These are phyloP conservation scores for Lantana camara DNA, from an alignment of 257 asterid genomes.

Conservation along the genomic window DNA sequence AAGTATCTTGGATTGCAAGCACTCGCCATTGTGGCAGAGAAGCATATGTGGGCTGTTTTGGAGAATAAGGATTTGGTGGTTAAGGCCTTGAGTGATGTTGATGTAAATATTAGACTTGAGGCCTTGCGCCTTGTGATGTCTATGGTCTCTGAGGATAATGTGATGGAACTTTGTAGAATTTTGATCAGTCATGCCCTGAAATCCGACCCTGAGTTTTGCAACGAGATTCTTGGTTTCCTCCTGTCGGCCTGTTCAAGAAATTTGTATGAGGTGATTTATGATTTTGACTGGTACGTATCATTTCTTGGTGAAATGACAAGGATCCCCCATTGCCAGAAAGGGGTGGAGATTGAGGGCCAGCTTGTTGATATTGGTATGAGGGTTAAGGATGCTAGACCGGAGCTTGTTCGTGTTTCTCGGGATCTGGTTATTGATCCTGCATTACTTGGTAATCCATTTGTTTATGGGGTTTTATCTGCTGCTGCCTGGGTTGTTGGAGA, in stretches of 20 bases:
- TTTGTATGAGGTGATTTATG: conserved; percentile 70
- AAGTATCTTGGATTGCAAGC: conserved; percentile 91
- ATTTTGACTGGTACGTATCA: conserved; percentile 89
- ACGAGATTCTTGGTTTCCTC: conserved; percentile 79
- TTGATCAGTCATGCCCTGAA: conserved; percentile 81
- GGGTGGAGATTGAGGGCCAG: conserved; percentile 75
- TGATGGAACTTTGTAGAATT: conserved; percentile 74
- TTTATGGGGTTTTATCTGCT: conserved; percentile 76
- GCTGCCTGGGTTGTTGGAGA: conserved; percentile 95
- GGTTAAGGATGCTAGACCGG: conserved; percentile 88
- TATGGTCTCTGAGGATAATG: conserved; percentile 88
- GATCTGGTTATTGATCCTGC: conserved; percentile 93
- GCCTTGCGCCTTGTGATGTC: conserved; percentile 87
- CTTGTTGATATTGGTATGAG: conserved; percentile 91
- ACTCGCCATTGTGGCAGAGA: conserved; percentile 53
- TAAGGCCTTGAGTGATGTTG: conserved; percentile 85
- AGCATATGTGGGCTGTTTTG: conserved; percentile 73
- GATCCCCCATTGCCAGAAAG: conserved; percentile 86
- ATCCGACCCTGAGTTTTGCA: conserved; percentile 90
- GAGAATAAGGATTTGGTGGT: conserved; percentile 91
- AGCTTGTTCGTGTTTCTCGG: conserved; percentile 85
- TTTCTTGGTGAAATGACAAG: conserved; percentile 92
- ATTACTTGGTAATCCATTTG: conserved; percentile 73
- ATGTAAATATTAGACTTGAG: conserved; percentile 75
- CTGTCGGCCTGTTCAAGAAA: conserved; percentile 71